Evolutionary conservation across 176 grass and related monocot species (phyloP).

Genomic region (Eragrostis nindensis): DNA sequence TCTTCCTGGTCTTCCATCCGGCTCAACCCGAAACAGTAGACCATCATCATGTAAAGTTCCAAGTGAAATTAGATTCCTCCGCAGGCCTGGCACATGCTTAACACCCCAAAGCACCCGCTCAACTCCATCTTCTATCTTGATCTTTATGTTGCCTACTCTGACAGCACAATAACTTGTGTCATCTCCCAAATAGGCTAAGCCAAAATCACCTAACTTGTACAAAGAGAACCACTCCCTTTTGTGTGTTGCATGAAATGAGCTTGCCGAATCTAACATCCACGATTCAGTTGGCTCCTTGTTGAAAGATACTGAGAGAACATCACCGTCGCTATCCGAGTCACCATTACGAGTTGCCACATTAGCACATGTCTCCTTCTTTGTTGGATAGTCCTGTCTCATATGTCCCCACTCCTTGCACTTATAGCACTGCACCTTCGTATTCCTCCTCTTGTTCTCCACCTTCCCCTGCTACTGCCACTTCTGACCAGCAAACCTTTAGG

Average conservation of each 20-base stretch:
- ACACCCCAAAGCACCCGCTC: neutral
- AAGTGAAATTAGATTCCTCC: no score
- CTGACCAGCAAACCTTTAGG: no score
- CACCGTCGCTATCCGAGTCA: neutral
- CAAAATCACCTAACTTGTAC: no score
- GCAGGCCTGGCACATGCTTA: no score
- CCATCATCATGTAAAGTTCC: no score
- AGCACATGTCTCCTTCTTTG: neutral
- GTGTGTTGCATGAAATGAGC: neutral
- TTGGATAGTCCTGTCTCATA: neutral
- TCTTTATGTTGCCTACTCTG: neutral
- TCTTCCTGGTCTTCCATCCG: no score
- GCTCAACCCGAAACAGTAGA: no score
- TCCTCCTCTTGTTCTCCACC: neutral
- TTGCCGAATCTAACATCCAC: neutral
- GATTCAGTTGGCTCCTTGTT: no score
- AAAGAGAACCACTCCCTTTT: no score
- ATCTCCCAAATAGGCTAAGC: no score
- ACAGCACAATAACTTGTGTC: neutral
- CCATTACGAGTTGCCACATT: neutral
- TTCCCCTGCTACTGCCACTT: neutral
- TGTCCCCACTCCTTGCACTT: neutral
- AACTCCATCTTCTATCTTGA: neutral
- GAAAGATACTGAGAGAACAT: neutral
- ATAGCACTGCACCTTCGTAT: neutral